These are phyloP conservation scores for Salicornia ramosissima DNA, from an alignment of 148 eudicot species.

Conservation along the genomic window DNA sequence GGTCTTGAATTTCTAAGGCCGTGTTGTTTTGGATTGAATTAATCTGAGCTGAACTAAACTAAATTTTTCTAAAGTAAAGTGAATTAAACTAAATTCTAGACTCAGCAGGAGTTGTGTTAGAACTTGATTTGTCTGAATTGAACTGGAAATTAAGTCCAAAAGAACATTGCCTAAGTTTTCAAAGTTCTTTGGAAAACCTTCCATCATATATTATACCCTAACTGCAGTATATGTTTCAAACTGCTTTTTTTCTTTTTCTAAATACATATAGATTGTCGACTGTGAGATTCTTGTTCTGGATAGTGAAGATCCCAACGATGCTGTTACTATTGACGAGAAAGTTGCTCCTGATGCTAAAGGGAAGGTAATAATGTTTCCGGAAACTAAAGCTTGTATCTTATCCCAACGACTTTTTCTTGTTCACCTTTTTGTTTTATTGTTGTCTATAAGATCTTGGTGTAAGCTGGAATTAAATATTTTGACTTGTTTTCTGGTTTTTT, in stretches of 20 bases:
- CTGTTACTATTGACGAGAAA: slow-evolving; percentile 37
- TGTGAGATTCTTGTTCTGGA: slow-evolving; percentile 61
- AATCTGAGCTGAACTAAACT: too few species aligned
- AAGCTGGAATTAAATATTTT: neutral
- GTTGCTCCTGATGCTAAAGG: slow-evolving; percentile 37
- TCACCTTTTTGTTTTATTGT: neutral
- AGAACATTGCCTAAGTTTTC: too few species aligned
- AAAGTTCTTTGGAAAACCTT: too few species aligned
- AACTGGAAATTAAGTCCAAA: too few species aligned
- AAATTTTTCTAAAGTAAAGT: too few species aligned
- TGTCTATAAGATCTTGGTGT: neutral
- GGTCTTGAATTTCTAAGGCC: too few species aligned
- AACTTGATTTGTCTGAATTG: too few species aligned
- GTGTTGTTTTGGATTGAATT: too few species aligned
- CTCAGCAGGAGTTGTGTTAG: too few species aligned
- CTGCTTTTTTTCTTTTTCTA: neutral
- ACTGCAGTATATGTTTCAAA: neutral
- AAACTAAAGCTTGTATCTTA: neutral
- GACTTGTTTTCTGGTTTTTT: slow-evolving; percentile 10
- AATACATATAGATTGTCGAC: slow-evolving; percentile 36
- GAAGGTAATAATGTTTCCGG: slow-evolving; percentile 40
- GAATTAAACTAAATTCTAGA: too few species aligned
- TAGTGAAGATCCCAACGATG: slow-evolving; percentile 47
- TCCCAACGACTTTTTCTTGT: too few species aligned
- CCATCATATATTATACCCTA: too few species aligned